phyloP scores from a whole-genome alignment of 202 grass and related monocot genomes.

The Hordeum pubiflorum region DNA sequence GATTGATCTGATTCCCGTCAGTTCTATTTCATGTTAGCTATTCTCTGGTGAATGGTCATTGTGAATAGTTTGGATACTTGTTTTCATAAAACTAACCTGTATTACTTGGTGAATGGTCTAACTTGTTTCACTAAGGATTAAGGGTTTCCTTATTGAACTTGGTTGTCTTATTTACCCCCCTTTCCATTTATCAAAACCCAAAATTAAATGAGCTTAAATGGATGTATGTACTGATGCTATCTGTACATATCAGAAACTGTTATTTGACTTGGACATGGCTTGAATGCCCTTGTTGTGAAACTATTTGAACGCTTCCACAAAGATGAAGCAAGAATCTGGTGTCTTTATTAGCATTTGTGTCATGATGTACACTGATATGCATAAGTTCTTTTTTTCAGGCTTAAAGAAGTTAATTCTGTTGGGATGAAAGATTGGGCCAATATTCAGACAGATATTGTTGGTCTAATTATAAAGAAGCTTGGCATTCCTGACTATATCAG shows the following conservation, averaged over 20 bases:
- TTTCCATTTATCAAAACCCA: background rate
- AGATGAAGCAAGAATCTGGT: background rate
- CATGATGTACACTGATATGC: background rate
- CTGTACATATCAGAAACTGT: conserved; percentile 17
- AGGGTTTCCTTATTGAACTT: background rate
- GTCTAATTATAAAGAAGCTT: conserved; percentile 45
- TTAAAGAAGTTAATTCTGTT: background rate
- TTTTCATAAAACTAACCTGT: background rate
- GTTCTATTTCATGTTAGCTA: background rate
- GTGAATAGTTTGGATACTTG: background rate
- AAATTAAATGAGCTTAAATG: background rate
- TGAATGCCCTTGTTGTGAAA: background rate
- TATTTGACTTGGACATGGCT: background rate
- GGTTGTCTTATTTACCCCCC: background rate
- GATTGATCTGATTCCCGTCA: background rate
- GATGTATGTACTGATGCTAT: background rate
- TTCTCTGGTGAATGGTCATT: background rate
- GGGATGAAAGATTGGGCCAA: conserved; percentile 38
- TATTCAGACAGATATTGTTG: conserved; percentile 40
- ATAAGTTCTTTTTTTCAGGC: background rate
- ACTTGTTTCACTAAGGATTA: background rate
- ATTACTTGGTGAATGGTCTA: too few species aligned
- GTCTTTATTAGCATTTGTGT: background rate
- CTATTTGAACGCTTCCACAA: background rate
- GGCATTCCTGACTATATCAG: conserved; percentile 41